These are phyloP conservation scores for Bacidia gigantensis DNA, from an alignment of 495 filamentous ascomycete genomes.

Conservation along the genomic window DNA sequence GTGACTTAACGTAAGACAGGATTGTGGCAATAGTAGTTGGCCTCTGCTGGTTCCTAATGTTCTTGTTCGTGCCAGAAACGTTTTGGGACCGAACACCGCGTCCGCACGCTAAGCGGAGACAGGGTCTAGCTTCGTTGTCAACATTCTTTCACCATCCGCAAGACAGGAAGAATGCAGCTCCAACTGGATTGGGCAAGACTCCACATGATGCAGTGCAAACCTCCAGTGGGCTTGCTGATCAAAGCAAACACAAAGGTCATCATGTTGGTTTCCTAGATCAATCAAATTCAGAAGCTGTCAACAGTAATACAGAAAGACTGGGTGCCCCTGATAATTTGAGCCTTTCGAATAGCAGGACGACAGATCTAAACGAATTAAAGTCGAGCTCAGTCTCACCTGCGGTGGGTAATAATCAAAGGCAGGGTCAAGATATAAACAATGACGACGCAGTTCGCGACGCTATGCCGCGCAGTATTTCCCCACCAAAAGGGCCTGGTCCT, in stretches of 20 bases:
- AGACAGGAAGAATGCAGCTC: slow-evolving; percentile 2
- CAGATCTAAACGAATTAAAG: no score
- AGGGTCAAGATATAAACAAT: no score
- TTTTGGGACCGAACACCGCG: slow-evolving; percentile 86
- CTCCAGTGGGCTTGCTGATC: slow-evolving; percentile 11
- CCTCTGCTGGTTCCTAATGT: slow-evolving; percentile 57
- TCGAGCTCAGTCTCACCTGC: no score
- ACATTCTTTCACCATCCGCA: slow-evolving; percentile 14
- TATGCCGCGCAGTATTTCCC: no score
- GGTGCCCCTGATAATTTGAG: no score
- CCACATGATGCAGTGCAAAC: background rate
- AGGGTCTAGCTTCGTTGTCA: slow-evolving; percentile 11
- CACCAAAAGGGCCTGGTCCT: no score
- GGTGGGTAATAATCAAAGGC: no score
- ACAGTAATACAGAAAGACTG: no score
- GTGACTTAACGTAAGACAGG: slow-evolving; percentile 31
- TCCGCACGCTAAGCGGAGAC: slow-evolving; percentile 29
- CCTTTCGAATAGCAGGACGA: no score
- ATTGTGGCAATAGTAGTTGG: slow-evolving; percentile 77
- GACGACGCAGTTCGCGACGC: no score
- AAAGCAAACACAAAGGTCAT: slow-evolving; percentile 23
- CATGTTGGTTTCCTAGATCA: slow-evolving; percentile 45
- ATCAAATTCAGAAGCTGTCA: background rate
- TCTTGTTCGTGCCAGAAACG: slow-evolving; percentile 89
- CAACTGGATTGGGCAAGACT: slow-evolving; percentile 7